Conservation (phyloP, 2,329 filamentous ascomycete genomes). For the Pseudocercospora musae region DNA sequence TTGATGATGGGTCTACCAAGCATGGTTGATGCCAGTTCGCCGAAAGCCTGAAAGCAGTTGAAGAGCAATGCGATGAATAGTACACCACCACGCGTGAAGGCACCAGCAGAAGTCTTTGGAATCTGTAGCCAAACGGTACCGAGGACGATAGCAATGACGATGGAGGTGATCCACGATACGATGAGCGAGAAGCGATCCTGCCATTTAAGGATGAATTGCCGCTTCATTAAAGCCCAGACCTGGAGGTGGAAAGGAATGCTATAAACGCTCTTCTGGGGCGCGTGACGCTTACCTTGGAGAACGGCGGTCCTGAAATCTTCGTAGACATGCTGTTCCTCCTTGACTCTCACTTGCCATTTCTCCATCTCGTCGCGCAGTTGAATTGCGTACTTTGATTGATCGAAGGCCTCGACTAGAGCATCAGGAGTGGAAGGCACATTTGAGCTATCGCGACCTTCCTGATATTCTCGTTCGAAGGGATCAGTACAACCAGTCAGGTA, state of each 20-base stretch:
- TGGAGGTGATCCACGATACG: constrained; percentile 67
- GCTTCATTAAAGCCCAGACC: constrained; percentile 76
- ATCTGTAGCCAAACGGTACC: constrained; percentile 77
- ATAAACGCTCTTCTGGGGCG: constrained; percentile 72
- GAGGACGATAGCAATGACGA: constrained; percentile 72
- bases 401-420: constrained; percentile 67
- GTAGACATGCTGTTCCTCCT: constrained; percentile 63
- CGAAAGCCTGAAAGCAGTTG: constrained; percentile 84
- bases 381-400: constrained; percentile 58
- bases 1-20: constrained; percentile 72
- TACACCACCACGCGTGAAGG: constrained; percentile 77
- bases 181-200: constrained; percentile 77
- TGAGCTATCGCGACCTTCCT: constrained; percentile 60
- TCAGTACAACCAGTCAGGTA: constrained; percentile 81
- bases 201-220: constrained; percentile 81
- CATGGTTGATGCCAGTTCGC: constrained; percentile 73
- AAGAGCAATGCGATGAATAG: constrained; percentile 77
- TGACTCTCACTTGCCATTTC: constrained; percentile 62
- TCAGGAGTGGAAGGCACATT: constrained; percentile 69
- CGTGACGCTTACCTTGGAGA: constrained; percentile 72
- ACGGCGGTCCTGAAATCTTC: constrained; percentile 76
- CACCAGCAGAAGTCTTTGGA: constrained; percentile 60
- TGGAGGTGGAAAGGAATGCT: constrained; percentile 79
- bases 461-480: constrained; percentile 76
- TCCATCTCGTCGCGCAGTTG: constrained; percentile 64